Evolutionary conservation across 805 yeast species (phyloP), one percentile per base, ranked within the genome.

Genomic region (Candida khao-thaluensis): DNA sequence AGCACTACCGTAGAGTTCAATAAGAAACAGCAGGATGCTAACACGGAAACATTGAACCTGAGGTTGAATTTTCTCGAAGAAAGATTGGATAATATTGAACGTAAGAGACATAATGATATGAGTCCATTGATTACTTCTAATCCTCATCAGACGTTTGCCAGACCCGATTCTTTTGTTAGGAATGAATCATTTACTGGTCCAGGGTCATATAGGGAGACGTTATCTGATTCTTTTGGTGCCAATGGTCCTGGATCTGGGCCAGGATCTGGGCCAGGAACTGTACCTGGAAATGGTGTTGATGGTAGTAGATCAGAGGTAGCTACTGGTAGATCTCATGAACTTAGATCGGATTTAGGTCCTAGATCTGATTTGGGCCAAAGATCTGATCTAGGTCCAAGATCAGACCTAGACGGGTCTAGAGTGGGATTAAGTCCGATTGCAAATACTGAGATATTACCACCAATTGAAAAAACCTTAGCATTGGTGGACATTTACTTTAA

Each of bases 401-500:
- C n/a, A n/a, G n/a, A n/a, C n/a, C n/a, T n/a, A n/a, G 10, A 8
- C 10, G 10, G 10, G 10, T 8, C 24, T 10, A 10, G 10, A 22
- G 10, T 8, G 7, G 24, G 10, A 22, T 8, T 22, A 22, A 22
- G 10, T 22, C 7, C 7, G 7, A 7, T 7, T 7, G 9, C 24
- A 30, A 17, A 18, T 18, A 36, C 10, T 15, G 32, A 23, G 21
- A 27, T 26, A 7, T 26, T 25, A 6, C 30, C 28, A 14, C 33
- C 37, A 7, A 15, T 24, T 4, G 37, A 34, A 2, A 24, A 34
- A 30, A 25, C 17, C 20, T 17, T 34, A 10, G 30, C 29, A 5
- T 34, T 47, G 26, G 35, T 47, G 4, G 50, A 49, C 7, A 11
- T 38, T 3, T 47, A 44, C 26, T 49, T 49, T 36, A 27, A 37